Percentiles rank a stretch among this genome's conserved stretches.
These are phyloP conservation scores for Vigna mungo DNA, from an alignment of 306 rosid species.

Conservation along the genomic window DNA sequence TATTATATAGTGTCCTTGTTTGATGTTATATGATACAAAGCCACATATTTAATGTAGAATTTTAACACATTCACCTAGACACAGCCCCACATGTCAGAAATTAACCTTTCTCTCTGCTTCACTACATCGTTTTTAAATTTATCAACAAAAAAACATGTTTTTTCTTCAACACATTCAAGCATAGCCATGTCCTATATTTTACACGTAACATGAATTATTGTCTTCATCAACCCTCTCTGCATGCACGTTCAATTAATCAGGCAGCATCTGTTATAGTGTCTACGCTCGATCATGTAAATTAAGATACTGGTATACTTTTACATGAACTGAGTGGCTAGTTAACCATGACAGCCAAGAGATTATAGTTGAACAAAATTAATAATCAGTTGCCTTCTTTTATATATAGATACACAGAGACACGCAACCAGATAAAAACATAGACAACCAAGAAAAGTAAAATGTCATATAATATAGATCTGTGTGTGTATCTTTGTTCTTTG, in stretches of 20 bases:
- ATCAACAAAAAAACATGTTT: not conserved
- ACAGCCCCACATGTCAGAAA: not conserved
- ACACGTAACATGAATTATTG: not conserved
- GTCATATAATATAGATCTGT: too few relatives aligned
- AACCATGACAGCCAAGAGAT: not conserved
- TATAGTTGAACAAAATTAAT: too few relatives aligned
- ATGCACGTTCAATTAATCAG: not conserved
- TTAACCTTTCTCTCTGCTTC: not conserved
- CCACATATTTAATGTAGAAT: conserved; percentile 13
- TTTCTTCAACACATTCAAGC: not conserved
- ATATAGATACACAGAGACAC: too few relatives aligned
- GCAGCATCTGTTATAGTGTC: not conserved
- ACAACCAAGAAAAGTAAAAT: too few relatives aligned
- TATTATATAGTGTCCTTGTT: not conserved
- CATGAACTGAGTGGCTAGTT: not conserved
- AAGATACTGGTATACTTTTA: not conserved
- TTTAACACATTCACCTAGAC: not conserved
- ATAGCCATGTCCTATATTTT: not conserved
- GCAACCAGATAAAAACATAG: too few relatives aligned
- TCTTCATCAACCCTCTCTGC: not conserved
- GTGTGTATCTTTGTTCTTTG: too few relatives aligned
- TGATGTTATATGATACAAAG: not conserved
- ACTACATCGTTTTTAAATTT: not conserved
- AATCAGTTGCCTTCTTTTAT: too few relatives aligned
- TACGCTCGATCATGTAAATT: not conserved